Conservation (phyloP, 1,139 yeast genomes). For the Debaryomycetaceae sp. region DNA sequence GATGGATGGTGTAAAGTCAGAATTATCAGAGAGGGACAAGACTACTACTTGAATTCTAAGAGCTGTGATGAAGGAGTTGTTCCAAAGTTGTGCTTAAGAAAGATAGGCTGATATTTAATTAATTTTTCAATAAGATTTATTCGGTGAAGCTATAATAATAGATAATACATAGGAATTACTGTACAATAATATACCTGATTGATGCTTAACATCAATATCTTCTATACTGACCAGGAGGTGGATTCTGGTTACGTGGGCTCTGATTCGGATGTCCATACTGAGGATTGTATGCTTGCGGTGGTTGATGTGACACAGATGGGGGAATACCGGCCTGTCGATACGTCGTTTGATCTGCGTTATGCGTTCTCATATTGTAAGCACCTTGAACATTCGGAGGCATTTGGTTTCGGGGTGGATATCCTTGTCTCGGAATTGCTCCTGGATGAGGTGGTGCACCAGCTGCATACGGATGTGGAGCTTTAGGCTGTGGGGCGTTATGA, state of each 20-base stretch:
- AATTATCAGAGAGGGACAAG: slow-evolving; percentile 9
- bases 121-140: neutral
- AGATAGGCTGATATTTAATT: slow-evolving; percentile 4
- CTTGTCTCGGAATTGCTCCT: neutral
- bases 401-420: slow-evolving; percentile 2
- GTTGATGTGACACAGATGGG: slow-evolving; percentile 1
- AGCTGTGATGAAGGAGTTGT: slow-evolving; percentile 27
- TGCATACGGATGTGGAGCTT: too few species aligned
- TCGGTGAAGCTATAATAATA: slow-evolving; percentile 2
- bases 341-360: neutral
- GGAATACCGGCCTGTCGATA: slow-evolving; percentile 4
- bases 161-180: slow-evolving; percentile 4
- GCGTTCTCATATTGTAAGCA: slow-evolving; percentile 1
- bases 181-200: slow-evolving; percentile 1
- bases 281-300: slow-evolving; percentile 1
- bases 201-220: slow-evolving; percentile 2
- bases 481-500: slow-evolving; percentile 3
- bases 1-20: slow-evolving; percentile 43
- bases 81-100: slow-evolving; percentile 30
- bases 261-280: slow-evolving; percentile 2
- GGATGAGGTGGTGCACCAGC: neutral
- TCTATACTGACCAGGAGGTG: slow-evolving; percentile 1
- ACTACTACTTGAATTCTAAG: slow-evolving; percentile 5
- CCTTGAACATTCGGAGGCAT: neutral
- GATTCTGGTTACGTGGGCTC: slow-evolving; percentile 1